Base-by-base conservation (phyloP, 2,329 filamentous ascomycete species). In the Exophiala lecanii-corni region DNA sequence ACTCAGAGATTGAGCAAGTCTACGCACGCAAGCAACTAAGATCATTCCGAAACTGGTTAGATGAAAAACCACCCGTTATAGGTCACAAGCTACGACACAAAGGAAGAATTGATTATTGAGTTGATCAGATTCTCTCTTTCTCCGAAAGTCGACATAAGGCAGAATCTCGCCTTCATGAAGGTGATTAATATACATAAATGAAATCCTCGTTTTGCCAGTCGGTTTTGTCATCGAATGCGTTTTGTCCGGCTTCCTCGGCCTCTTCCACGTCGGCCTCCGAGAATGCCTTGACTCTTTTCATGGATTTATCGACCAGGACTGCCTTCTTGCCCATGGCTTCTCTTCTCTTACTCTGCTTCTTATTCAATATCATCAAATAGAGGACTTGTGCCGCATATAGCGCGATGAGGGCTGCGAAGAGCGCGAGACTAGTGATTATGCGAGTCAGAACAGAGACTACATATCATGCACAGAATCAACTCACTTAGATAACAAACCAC, bases 401-500 rank as follows among this genome's bases (percentile, higher is more conserved):
- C 2, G 74, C 55, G 2, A 79, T 70, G n/a, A 84, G 70, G 1
- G 74, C 59, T 16, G 78, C 64, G 59, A 84, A 84, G 41, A 86
- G 69, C 9, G 70, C 68, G 2, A 85, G 67, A 49, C 62, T 66
- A 28, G 9, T 32, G 30, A 5, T 16, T 4, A n/a, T 5, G 31
- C 52, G 43, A 56, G 50, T 21, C 9, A 19, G n/a, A 34, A 45
- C 23, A 13, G 25, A 9, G 4, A 4, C 4, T 15, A 15, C 4
- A 21, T 4, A 9, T 9, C n/a, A 36, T 4, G 9, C 3, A n/a
- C n/a, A n/a, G n/a, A n/a, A n/a, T 21, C 9, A 17, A 20, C 56
- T 50, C 59, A 66, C 62, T 82, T 82, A 1, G 76, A 73, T 1
- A 72, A 66, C 1, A 85, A 62, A 2, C 81, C 81, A 3, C 75